Evolutionary conservation across 2,329 filamentous ascomycete species (phyloP).

Genomic region (Penicillium sp.): DNA sequence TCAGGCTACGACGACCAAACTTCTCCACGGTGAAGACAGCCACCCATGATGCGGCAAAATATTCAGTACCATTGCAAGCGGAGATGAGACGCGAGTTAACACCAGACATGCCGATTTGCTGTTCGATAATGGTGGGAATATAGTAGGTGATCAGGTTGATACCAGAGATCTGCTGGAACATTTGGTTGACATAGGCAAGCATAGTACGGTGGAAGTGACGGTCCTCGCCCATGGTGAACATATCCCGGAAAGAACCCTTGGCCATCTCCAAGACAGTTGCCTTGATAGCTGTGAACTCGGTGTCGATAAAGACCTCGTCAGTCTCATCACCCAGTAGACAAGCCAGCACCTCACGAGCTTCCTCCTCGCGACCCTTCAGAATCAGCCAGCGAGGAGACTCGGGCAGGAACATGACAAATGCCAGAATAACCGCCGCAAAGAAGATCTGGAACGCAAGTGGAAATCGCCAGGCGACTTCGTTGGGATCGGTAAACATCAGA

Average conservation of each 20-base stretch:
- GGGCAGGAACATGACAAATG: conserved; percentile 47
- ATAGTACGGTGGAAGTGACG: conserved; percentile 50
- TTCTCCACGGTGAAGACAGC: conserved; percentile 46
- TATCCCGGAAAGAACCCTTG: conserved; percentile 50
- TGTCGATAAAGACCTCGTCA: conserved; percentile 42
- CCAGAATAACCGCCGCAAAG: conserved; percentile 49
- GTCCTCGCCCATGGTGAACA: conserved; percentile 53
- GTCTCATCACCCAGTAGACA: conserved; percentile 45
- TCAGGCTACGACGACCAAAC: conserved; percentile 56
- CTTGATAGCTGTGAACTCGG: conserved; percentile 49
- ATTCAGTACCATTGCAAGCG: conserved; percentile 48
- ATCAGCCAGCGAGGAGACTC: conserved; percentile 57
- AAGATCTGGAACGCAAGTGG: conserved; percentile 55
- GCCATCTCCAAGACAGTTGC: conserved; percentile 48
- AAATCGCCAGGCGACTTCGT: conserved; percentile 49
- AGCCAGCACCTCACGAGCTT: conserved; percentile 45
- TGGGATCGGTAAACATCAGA: conserved; percentile 49
- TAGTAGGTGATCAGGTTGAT: conserved; percentile 41
- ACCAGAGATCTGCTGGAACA: conserved; percentile 45
- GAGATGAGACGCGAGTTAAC: conserved; percentile 42
- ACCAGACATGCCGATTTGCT: conserved; percentile 32
- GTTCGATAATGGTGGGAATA: conserved; percentile 35
- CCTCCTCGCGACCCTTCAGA: conserved; percentile 50
- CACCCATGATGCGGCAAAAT: conserved; percentile 46
- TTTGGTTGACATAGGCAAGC: conserved; percentile 50